Conservation (phyloP, 306 rosid genomes). For the Benincasa hispida region DNA sequence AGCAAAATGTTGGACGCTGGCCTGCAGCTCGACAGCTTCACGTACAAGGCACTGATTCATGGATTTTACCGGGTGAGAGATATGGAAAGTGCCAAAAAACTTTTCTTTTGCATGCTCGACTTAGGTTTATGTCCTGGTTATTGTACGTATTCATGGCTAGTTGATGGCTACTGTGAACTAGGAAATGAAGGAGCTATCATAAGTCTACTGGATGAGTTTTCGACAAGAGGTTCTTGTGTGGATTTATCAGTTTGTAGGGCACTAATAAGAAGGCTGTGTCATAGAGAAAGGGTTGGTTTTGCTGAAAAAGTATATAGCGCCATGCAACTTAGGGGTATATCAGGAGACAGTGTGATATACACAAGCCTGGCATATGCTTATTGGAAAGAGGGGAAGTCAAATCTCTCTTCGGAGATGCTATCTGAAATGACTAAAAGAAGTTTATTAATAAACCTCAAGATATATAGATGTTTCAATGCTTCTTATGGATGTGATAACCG, state of each 20-base stretch:
- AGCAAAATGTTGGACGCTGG: slow-evolving; percentile 65
- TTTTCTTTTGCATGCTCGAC: slow-evolving; percentile 51
- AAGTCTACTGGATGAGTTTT: slow-evolving; percentile 49
- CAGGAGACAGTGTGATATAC: slow-evolving; percentile 53
- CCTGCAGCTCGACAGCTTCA: slow-evolving; percentile 55
- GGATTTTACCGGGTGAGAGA: slow-evolving; percentile 58
- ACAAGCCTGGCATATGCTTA: slow-evolving; percentile 61
- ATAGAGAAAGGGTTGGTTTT: slow-evolving; percentile 35
- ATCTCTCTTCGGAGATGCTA: slow-evolving; percentile 31
- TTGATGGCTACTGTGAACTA: slow-evolving; percentile 51
- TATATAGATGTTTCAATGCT: slow-evolving; percentile 44
- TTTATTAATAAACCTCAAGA: slow-evolving; percentile 51
- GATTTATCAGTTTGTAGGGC: slow-evolving; percentile 70
- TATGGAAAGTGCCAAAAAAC: slow-evolving; percentile 47
- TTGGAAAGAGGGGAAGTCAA: slow-evolving; percentile 51
- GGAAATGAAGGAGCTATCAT: slow-evolving; percentile 42
- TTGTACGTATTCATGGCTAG: slow-evolving; percentile 62
- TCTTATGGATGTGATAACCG: slow-evolving; percentile 27
- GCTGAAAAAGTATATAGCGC: slow-evolving; percentile 43
- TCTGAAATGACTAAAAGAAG: slow-evolving; percentile 56
- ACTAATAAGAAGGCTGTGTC: slow-evolving; percentile 66
- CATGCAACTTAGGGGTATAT: slow-evolving; percentile 46
- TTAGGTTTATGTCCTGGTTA: slow-evolving; percentile 58
- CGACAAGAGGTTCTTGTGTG: slow-evolving; percentile 37
- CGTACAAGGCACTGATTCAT: slow-evolving; percentile 68